These are phyloP conservation scores for Xanthoconium stramineum DNA, from an alignment of 768 basidiomycete species.

Conservation along the genomic window DNA sequence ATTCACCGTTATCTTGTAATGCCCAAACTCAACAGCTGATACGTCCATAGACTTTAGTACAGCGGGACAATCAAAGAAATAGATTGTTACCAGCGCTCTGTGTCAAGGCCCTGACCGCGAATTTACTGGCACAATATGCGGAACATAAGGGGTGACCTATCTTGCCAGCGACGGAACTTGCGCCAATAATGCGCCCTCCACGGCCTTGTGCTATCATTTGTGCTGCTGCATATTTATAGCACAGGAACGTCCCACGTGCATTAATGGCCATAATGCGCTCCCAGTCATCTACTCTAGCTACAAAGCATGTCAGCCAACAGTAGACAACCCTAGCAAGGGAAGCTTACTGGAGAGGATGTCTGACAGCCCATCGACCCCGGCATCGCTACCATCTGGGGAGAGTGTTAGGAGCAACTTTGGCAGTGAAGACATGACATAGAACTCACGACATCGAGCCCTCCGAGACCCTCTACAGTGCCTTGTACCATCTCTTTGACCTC, in stretches of 20 bases:
- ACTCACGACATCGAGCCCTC: background rate
- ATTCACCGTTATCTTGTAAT: conserved; percentile 38
- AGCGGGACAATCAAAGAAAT: background rate
- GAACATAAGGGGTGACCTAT: background rate
- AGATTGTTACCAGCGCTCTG: conserved; percentile 34
- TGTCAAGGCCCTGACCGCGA: conserved; percentile 40
- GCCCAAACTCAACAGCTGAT: conserved; percentile 30
- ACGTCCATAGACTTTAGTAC: background rate
- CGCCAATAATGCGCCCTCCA: conserved; percentile 55
- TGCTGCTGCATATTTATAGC: conserved; percentile 60
- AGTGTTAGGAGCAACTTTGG: background rate
- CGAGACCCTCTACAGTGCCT: too few relatives aligned
- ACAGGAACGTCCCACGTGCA: conserved; percentile 54
- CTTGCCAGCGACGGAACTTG: conserved; percentile 17
- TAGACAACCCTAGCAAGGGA: background rate
- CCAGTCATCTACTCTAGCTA: conserved; percentile 37
- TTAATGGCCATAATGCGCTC: conserved; percentile 49
- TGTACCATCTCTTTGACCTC: background rate
- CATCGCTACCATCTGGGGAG: conserved; percentile 27
- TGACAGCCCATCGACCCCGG: conserved; percentile 4
- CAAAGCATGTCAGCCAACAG: background rate
- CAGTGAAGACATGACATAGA: too few relatives aligned
- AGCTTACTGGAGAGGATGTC: conserved; percentile 5
- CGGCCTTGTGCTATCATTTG: conserved; percentile 56
- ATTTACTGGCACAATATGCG: conserved; percentile 39